Base-by-base conservation (phyloP, 2,329 filamentous ascomycete species). In the Monosporascus sp. region DNA sequence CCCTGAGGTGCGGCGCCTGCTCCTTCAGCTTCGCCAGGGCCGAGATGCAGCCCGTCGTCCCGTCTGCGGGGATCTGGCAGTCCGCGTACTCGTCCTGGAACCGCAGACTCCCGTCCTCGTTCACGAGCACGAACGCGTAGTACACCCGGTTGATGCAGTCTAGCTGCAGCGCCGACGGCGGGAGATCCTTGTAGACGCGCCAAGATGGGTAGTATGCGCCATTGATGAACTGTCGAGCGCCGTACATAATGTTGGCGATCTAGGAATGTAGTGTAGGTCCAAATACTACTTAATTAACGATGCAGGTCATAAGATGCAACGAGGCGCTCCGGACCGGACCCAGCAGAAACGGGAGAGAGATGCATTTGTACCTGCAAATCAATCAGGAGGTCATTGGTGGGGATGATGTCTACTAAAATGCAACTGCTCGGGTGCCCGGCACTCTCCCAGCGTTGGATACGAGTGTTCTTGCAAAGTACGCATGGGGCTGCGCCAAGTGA, bases 81-180 rank as follows among this genome's bases (percentile, higher is more conserved):
- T 88, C 84, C 18, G 82, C 83, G 73, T 80, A 84, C 63, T 84
- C 80, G 67, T 88, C 84, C 53, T 83, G 79, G 47, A 83, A 74
- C 73, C 82, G 61, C 1, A 72, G 61, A 35, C 62, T 62, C 8
- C 65, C 67, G 54, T 70, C 63, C 17, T 60, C 60, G 47, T 70
- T 68, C 27, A 68, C 41, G 62, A 75, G 77, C 55, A 78, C 78
- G 74, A 83, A 83, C 49, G 81, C 79, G 64, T 83, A 84, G 63
- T 80, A 81, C n/a, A 83, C 70, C 60, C 82, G 80, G 25, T 80
- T 80, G 48, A 83, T 73, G 53, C 76, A 77, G 49, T 76, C 75
- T 56, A 80, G 68, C 56, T 77, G 76, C 49, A 84, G 64, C 2
- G 76, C 76, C 0, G 79, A 80, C 1, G 81, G 81, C 27, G 79